Evolutionary conservation across 2,329 filamentous ascomycete genomes (phyloP), one percentile per base, ranked within the genome.

Genomic region (Dryadomyces sulphureus): DNA sequence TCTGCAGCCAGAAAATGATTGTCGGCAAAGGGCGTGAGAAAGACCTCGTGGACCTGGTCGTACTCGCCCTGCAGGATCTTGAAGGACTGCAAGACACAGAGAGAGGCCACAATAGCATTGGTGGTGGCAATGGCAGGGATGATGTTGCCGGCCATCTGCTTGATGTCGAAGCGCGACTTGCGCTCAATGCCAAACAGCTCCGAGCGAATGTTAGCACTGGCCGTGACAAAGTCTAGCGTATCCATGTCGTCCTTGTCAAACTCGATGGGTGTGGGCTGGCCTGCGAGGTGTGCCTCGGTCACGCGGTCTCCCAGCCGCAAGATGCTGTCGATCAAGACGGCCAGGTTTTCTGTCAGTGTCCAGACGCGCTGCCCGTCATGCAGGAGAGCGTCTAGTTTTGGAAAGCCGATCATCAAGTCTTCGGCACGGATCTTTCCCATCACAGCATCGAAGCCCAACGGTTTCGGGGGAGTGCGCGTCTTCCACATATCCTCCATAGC

Each of bases 111-210:
- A 61, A 96, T 94, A 16, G 92, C 92, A 61, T 98, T 98, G 0
- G 92, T 96, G 0, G 92, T 98, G 5, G 92, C 92, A 59, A 98
- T 98, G 2, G 92, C 92, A 1, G 92, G 92, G 50, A 98, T 98
- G 56, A 98, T 98, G 60, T 98, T 98, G 45, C 92, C 92, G 4
- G 92, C 92, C 90, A 96, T 98, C 64, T 98, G 84, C 66, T 98
- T 98, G 56, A 92, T 89, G 59, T 96, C 89, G 58, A 96, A 98
- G 49, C 93, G 87, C 20, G 88, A 94, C 60, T 87, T 90, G 5
- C 70, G 66, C 45, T 90, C 84, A 48, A 98, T 94, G 47, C 80
- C 83, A 58, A 98, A 98, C n/a, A 94, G 73, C 21, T 77, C 70
- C 1, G 90, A 92, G 39, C 92, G 78, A 21, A 98, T 75, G 57